A percentile compares a stretch with the other conserved stretches of the same genome.
These are phyloP conservation scores for Trichoderma pleuroti DNA, from an alignment of 2,329 filamentous ascomycete genomes.

Conservation along the genomic window DNA sequence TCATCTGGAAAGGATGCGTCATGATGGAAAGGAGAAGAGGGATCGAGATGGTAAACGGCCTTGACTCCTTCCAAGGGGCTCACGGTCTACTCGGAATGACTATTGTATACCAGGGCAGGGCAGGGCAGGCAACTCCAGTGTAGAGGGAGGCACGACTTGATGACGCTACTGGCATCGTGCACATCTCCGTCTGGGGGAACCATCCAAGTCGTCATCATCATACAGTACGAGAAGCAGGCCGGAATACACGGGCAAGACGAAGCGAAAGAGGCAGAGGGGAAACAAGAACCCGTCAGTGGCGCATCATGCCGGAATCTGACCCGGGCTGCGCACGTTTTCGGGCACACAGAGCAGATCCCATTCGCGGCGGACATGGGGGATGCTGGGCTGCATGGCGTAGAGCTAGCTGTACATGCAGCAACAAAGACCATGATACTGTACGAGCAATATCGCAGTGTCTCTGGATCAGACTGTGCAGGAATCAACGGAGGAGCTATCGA, in stretches of 20 bases:
- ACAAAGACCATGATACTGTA: neutral
- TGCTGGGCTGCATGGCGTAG: neutral
- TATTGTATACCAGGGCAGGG: neutral
- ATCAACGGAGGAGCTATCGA: neutral
- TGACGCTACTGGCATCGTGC: conserved; percentile 8
- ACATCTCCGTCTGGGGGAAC: neutral
- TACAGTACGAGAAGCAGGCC: conserved; percentile 10
- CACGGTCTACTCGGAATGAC: neutral
- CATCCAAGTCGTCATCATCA: neutral
- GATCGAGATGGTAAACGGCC: conserved; percentile 3
- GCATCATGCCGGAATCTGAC: conserved; percentile 1
- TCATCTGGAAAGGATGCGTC: neutral
- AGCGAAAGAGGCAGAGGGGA: neutral
- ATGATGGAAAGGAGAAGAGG: neutral
- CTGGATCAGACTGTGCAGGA: neutral
- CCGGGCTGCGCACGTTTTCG: conserved; percentile 8
- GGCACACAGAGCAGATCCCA: neutral
- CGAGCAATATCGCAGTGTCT: neutral
- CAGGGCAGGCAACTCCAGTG: neutral
- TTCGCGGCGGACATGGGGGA: neutral
- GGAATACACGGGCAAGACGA: neutral
- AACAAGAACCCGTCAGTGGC: neutral
- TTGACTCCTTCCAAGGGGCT: conserved; percentile 8
- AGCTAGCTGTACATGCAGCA: too few relatives aligned
- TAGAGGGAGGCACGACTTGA: conserved; percentile 17